These are phyloP conservation scores for Pleurotus salmoneostramineus DNA, from an alignment of 768 basidiomycete genomes.

Conservation along the genomic window DNA sequence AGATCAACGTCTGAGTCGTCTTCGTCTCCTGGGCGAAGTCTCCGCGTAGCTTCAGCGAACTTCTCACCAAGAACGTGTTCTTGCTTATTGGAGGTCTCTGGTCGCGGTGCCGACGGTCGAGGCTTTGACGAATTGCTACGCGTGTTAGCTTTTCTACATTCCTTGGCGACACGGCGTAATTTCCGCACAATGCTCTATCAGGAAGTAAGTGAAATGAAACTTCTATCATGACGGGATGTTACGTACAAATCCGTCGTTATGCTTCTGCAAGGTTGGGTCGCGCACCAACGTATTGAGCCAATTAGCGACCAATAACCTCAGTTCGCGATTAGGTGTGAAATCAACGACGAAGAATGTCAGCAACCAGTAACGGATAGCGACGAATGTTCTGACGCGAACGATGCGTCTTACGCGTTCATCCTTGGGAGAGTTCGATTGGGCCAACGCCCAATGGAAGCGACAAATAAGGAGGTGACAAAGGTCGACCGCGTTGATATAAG, in stretches of 20 bases:
- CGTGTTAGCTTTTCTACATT: slow-evolving; percentile 68
- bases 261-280: slow-evolving; percentile 66
- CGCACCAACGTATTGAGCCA: slow-evolving; percentile 79
- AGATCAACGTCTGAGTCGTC: slow-evolving; percentile 78
- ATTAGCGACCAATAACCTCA: slow-evolving; percentile 66
- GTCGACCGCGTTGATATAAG: slow-evolving; percentile 76
- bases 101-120: slow-evolving; percentile 18
- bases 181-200: slow-evolving; percentile 73
- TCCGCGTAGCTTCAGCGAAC: slow-evolving; percentile 59
- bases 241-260: slow-evolving; percentile 70
- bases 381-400: slow-evolving; percentile 85
- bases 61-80: slow-evolving; percentile 56
- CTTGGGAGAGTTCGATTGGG: slow-evolving; percentile 38
- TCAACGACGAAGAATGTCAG: slow-evolving; percentile 88
- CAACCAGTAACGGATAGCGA: slow-evolving; percentile 88
- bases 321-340: slow-evolving; percentile 76
- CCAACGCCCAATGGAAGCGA: slow-evolving; percentile 87
- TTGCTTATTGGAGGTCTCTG: slow-evolving; percentile 16
- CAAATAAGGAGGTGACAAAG: slow-evolving; percentile 79
- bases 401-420: slow-evolving; percentile 74
- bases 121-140: slow-evolving; percentile 28
- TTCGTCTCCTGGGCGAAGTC: slow-evolving; percentile 38
- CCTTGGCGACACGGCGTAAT: slow-evolving; percentile 78
- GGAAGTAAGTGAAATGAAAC: background rate
- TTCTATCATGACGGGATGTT: background rate